Base-by-base conservation (phyloP, 257 asterid species). In the Solanum virginianum region DNA sequence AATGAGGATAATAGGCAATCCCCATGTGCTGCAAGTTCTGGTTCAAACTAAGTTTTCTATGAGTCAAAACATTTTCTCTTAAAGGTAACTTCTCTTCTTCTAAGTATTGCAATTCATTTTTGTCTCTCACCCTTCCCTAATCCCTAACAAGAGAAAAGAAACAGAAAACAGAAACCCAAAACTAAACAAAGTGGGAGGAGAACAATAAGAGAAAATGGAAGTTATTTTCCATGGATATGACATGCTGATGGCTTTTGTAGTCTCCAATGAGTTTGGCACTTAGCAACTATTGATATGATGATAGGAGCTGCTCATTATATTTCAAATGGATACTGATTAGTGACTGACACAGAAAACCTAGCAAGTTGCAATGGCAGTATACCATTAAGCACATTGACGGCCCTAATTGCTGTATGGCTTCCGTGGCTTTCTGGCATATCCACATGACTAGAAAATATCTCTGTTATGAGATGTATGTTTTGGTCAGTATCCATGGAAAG, bases 21-120 rank as follows among this genome's bases (percentile, higher is more conserved):
- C 86, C 87, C 94, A 79, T 81, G 88, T 62, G 90, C 93, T 84
- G 87, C 93, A 83, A 85, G 87, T 88, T 90, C 98, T 77, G 77
- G 92, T 74, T 90, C 94, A 63, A 88, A 85, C 87, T 93, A 80
- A 88, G 71, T 84, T 74, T 66, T 70, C 62, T 51, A 47, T 80
- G 79, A 85, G 81, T 84, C 71, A 29, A 57, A 49, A 39, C 69
- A 77, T 85, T 80, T 81, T 72, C 65, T 77, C 81, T 51, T 63
- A 74, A 68, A 79, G 85, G 92, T 89, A 84, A 84, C 89, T 71
- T 51, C 59, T 29, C 59, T 14, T 63, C 77, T 86, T 84, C 36
- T 63, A 43, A 60, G 32, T 12, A 13, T 81, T 39, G 1, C 55
- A 62, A 22, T 62, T 41, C 43, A 32, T 51, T 77, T 68, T 51